Evolutionary conservation across 106 monocot species (phyloP).

Genomic region (Amphibolis antarctica): DNA sequence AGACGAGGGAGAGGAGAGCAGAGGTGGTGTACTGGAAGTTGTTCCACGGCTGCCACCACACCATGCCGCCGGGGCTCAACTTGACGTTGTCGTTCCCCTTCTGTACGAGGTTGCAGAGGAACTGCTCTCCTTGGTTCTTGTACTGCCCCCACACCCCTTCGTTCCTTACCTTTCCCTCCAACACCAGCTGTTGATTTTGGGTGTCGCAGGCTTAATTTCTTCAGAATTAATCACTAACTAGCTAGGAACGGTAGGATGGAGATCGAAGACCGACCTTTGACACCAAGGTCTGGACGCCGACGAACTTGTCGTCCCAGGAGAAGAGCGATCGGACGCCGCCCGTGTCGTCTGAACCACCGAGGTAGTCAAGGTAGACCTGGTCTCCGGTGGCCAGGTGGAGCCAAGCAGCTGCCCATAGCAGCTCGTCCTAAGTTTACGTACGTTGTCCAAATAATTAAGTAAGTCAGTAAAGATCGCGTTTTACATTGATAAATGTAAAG

Average conservation of each 20-base stretch:
- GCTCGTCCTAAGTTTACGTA: constrained; percentile 35
- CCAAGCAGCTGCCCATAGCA: constrained; percentile 70
- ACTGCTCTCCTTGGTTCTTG: constrained; percentile 26
- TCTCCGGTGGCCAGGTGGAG: constrained; percentile 55
- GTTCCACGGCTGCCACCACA: constrained; percentile 48
- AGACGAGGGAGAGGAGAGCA: constrained; percentile 31
- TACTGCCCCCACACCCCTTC: constrained; percentile 17
- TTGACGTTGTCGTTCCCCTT: constrained; percentile 35
- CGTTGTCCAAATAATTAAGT: background rate
- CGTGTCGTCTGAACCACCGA: constrained; percentile 8
- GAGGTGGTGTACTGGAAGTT: constrained; percentile 59
- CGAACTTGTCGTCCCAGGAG: constrained; percentile 74
- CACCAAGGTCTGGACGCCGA: constrained; percentile 51
- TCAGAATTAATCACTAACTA: too few relatives aligned
- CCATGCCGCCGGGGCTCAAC: constrained; percentile 41
- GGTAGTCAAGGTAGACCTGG: constrained; percentile 28
- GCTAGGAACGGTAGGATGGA: background rate
- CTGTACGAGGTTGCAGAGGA: constrained; percentile 52
- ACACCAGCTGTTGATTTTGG: constrained; percentile 23
- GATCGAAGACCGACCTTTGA: constrained; percentile 12
- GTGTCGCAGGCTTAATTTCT: background rate
- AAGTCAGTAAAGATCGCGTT: background rate
- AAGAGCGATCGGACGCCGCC: constrained; percentile 40
- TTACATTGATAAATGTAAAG: background rate
- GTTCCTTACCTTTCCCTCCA: constrained; percentile 20